Percentiles rank a stretch among this genome's conserved stretches.
Conservation (phyloP, 495 filamentous ascomycete genomes). For the Pyrenopolyporus hunteri region DNA sequence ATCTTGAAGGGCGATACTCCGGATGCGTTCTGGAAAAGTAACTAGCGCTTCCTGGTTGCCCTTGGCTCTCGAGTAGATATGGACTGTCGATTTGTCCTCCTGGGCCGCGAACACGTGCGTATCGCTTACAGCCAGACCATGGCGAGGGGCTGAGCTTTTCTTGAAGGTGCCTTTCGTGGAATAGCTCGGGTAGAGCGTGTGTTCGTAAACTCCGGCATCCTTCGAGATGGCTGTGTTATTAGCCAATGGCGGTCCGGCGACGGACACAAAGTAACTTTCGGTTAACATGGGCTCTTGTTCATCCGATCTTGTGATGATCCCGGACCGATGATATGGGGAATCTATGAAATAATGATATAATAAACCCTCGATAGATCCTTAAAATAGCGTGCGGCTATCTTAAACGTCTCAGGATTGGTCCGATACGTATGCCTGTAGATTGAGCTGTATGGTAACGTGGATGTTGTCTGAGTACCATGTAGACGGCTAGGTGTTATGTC, state of each 20-base stretch:
- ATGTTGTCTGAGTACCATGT: slow-evolving; percentile 5
- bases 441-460: background rate
- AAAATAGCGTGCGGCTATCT: background rate
- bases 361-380: too few relatives aligned
- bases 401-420: slow-evolving; percentile 5
- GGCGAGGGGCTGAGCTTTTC: slow-evolving; percentile 81
- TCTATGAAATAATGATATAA: background rate
- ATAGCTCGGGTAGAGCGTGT: slow-evolving; percentile 77
- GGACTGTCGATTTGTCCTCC: slow-evolving; percentile 85
- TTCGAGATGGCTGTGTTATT: slow-evolving; percentile 69
- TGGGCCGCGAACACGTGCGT: slow-evolving; percentile 92
- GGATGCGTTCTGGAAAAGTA: slow-evolving; percentile 84
- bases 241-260: slow-evolving; percentile 66
- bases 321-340: background rate
- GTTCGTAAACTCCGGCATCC: slow-evolving; percentile 83
- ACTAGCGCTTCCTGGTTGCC: slow-evolving; percentile 86
- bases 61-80: slow-evolving; percentile 84
- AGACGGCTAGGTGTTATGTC: background rate
- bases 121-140: slow-evolving; percentile 79
- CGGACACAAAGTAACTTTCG: slow-evolving; percentile 80
- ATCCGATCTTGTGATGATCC: slow-evolving; percentile 1
- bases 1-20: slow-evolving; percentile 66
- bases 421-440: slow-evolving; percentile 1
- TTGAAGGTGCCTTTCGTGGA: slow-evolving; percentile 80
- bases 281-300: slow-evolving; percentile 66